Percentiles rank a stretch among this genome's conserved stretches.
Evolutionary conservation across 108 stramenopile species (phyloP).

Genomic region (Fragilaria radians): DNA sequence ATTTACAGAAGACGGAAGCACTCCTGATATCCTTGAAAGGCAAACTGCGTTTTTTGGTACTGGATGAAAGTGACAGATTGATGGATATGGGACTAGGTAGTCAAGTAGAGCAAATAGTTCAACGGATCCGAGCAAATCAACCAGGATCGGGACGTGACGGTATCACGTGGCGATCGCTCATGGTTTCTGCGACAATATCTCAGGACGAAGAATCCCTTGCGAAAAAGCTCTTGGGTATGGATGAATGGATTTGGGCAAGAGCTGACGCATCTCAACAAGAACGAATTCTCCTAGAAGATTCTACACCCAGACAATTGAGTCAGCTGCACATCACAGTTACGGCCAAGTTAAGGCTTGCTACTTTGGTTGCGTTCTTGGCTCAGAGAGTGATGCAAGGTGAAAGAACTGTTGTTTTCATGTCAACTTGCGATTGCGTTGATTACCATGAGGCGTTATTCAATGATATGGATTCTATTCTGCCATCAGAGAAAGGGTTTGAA

Average conservation of each 20-base stretch:
- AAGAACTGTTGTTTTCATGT: conserved; percentile 88
- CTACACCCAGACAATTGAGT: conserved; percentile 81
- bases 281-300: conserved; percentile 39
- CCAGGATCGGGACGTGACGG: conserved; percentile 30
- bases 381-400: conserved; percentile 58
- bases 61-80: conserved; percentile 95
- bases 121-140: conserved; percentile 67
- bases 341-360: conserved; percentile 84
- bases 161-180: conserved; percentile 58
- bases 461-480: conserved; percentile 44
- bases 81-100: conserved; percentile 91
- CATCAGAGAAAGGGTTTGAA: conserved; percentile 8
- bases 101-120: conserved; percentile 83
- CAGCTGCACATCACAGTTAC: conserved; percentile 86
- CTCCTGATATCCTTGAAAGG: conserved; percentile 57
- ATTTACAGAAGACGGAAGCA: conserved; percentile 81
- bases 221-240: conserved; percentile 45
- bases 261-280: conserved; percentile 2
- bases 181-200: conserved; percentile 89
- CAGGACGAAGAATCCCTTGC: conserved; percentile 53
- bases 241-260: conserved; percentile 55
- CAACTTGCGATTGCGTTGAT: conserved; percentile 93
- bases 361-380: conserved; percentile 81
- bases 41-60: conserved; percentile 80
- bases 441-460: conserved; percentile 77